phyloP scores from a whole-genome alignment of 2,329 filamentous ascomycete genomes.

The Xenoacremonium recifei region DNA sequence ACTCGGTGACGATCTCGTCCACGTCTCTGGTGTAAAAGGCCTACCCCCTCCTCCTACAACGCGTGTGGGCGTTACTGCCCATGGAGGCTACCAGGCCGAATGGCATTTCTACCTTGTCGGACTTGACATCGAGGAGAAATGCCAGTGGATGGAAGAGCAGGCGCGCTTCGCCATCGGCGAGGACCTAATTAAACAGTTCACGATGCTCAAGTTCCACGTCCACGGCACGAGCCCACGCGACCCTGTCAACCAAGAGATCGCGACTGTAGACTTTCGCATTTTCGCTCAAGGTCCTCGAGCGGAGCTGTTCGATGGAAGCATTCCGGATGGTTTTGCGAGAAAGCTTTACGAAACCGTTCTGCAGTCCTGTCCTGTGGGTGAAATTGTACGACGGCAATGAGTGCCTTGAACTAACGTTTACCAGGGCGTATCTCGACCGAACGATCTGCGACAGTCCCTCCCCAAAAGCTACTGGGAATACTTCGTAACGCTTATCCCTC shows the following conservation, averaged over 20 bases:
- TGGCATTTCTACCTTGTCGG: slow-evolving; percentile 40
- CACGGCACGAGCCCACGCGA: slow-evolving; percentile 38
- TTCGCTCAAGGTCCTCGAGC: slow-evolving; percentile 36
- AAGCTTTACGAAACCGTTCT: slow-evolving; percentile 34
- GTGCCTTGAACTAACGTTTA: not conserved
- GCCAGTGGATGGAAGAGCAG: slow-evolving; percentile 19
- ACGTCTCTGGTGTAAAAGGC: slow-evolving; percentile 21
- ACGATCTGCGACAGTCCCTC: slow-evolving; percentile 34
- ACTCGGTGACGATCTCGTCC: slow-evolving; percentile 23
- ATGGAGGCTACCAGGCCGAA: slow-evolving; percentile 41
- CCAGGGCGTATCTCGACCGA: slow-evolving; percentile 10
- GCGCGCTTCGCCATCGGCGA: slow-evolving; percentile 9
- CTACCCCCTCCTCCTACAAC: slow-evolving; percentile 18
- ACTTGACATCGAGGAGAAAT: slow-evolving; percentile 39
- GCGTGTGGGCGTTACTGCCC: slow-evolving; percentile 37
- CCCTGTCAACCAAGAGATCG: slow-evolving; percentile 39
- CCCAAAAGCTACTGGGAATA: slow-evolving; percentile 14
- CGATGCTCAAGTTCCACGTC: slow-evolving; percentile 30
- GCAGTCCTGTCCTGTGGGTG: slow-evolving; percentile 36
- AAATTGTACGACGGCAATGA: slow-evolving; percentile 30
- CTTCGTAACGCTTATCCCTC: slow-evolving; percentile 20
- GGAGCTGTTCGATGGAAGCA: slow-evolving; percentile 9
- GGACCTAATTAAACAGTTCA: slow-evolving; percentile 19
- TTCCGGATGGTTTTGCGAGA: slow-evolving; percentile 21
- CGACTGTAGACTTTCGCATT: slow-evolving; percentile 45